Conservation (phyloP, 805 yeast genomes). For the Schwanniomyces sp. region DNA sequence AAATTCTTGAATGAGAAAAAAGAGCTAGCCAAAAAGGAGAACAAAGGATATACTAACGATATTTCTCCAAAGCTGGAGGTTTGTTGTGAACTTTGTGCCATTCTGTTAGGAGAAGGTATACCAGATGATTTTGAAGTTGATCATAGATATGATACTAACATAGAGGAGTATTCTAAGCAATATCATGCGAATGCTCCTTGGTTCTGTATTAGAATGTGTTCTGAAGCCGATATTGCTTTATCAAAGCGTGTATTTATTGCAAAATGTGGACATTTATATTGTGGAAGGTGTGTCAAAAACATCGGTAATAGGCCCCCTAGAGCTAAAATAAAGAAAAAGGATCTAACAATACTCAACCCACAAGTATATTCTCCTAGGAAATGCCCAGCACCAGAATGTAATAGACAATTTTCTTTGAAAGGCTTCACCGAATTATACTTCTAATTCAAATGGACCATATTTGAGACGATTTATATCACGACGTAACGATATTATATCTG, state of each 20-base stretch:
- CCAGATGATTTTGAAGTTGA: slow-evolving; percentile 50
- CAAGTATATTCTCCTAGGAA: slow-evolving; percentile 50
- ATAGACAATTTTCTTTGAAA: slow-evolving; percentile 41
- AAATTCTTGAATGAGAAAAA: slow-evolving; percentile 29
- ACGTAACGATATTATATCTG: background rate
- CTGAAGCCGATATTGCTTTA: slow-evolving; percentile 55
- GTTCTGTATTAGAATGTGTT: slow-evolving; percentile 51
- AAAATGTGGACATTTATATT: slow-evolving; percentile 79
- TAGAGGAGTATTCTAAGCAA: slow-evolving; percentile 21
- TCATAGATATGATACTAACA: slow-evolving; percentile 24
- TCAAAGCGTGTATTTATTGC: slow-evolving; percentile 67
- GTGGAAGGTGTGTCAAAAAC: slow-evolving; percentile 80
- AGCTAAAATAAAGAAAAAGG: slow-evolving; percentile 15
- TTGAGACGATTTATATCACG: background rate
- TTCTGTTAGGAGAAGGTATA: slow-evolving; percentile 70
- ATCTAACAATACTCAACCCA: slow-evolving; percentile 31
- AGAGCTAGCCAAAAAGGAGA: slow-evolving; percentile 20
- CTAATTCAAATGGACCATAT: background rate
- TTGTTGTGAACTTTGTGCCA: slow-evolving; percentile 67
- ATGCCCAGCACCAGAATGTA: slow-evolving; percentile 60
- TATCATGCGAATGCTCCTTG: slow-evolving; percentile 60
- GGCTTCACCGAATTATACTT: slow-evolving; percentile 54
- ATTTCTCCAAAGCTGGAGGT: slow-evolving; percentile 18
- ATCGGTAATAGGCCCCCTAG: slow-evolving; percentile 47
- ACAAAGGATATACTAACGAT: slow-evolving; percentile 29